A percentile compares a stretch with the other conserved stretches of the same genome.
Conservation (phyloP, 139 green algal species). For the Chlamydomonas sp. region DNA sequence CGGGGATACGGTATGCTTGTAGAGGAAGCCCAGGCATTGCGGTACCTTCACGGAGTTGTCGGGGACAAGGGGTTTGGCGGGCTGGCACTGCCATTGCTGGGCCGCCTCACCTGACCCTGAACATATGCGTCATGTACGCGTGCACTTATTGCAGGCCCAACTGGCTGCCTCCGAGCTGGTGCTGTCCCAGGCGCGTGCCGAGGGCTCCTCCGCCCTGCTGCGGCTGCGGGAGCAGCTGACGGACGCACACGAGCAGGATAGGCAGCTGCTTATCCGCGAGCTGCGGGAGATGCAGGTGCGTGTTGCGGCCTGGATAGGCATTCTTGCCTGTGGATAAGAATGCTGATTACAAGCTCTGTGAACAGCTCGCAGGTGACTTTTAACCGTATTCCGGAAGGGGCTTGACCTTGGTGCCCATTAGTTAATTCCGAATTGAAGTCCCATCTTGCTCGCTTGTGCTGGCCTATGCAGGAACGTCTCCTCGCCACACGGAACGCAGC, state of each 20-base stretch:
- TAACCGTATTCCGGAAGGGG: too few species aligned
- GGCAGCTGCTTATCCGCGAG: constrained; percentile 48
- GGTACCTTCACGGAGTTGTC: too few species aligned
- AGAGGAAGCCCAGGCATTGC: too few species aligned
- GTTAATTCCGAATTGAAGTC: too few species aligned
- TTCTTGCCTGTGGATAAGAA: too few species aligned
- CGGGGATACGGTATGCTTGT: too few species aligned
- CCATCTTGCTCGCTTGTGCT: neutral
- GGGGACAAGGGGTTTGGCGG: too few species aligned
- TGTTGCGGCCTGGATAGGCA: neutral
- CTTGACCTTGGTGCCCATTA: too few species aligned
- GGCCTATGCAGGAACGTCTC: constrained; percentile 1
- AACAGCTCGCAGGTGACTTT: too few species aligned
- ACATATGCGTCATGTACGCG: neutral
- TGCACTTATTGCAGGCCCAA: constrained; percentile 29
- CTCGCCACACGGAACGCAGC: neutral
- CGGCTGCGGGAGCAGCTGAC: constrained; percentile 37
- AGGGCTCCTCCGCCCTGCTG: constrained; percentile 39
- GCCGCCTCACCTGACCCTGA: too few species aligned
- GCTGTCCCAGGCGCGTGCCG: constrained; percentile 32
- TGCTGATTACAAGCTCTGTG: too few species aligned
- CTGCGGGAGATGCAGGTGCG: constrained; percentile 38
- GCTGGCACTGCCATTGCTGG: too few species aligned
- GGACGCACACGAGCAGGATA: constrained; percentile 47
- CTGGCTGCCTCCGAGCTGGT: constrained; percentile 46